Percentiles rank a stretch among this genome's conserved stretches.
Evolutionary conservation across 805 yeast genomes (phyloP).

Genomic region (Jamesozyma jinghongensis): DNA sequence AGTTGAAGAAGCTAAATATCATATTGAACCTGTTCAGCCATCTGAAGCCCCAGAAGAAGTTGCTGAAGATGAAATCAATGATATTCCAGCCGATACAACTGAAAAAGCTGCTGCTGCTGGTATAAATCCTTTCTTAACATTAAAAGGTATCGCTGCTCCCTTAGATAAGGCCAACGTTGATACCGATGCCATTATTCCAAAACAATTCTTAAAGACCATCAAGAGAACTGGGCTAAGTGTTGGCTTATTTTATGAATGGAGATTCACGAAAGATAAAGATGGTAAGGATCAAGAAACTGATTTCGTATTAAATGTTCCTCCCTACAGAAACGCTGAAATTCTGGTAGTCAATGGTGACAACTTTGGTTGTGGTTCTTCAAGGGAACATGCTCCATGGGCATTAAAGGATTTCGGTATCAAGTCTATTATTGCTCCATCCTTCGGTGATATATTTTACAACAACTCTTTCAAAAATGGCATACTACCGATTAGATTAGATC

Average conservation of each 20-base stretch:
- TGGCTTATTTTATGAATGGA: constrained; percentile 86
- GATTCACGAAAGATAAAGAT: constrained; percentile 59
- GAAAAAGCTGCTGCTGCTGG: constrained; percentile 38
- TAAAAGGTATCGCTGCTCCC: constrained; percentile 88
- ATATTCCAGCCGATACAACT: constrained; percentile 44
- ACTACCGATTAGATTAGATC: constrained; percentile 85
- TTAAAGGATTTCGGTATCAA: constrained; percentile 94
- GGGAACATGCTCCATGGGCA: constrained; percentile 99
- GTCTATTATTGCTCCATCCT: constrained; percentile 93
- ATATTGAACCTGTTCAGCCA: constrained; percentile 51
- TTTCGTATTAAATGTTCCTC: constrained; percentile 77
- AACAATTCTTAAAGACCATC: constrained; percentile 94
- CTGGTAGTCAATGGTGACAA: constrained; percentile 91
- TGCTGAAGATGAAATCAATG: constrained; percentile 47
- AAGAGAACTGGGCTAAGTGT: constrained; percentile 87
- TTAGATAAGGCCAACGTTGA: constrained; percentile 91
- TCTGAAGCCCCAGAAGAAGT: constrained; percentile 43
- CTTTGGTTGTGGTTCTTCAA: constrained; percentile 98
- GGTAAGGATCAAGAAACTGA: constrained; percentile 81
- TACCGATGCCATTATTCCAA: constrained; percentile 98
- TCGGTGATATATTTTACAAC: constrained; percentile 96
- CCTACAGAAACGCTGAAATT: constrained; percentile 72
- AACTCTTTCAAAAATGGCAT: constrained; percentile 95
- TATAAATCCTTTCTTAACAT: constrained; percentile 64
- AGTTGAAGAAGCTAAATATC: constrained; percentile 63